Conservation (phyloP, 768 basidiomycete species). For the Coprinopsis sp. region DNA sequence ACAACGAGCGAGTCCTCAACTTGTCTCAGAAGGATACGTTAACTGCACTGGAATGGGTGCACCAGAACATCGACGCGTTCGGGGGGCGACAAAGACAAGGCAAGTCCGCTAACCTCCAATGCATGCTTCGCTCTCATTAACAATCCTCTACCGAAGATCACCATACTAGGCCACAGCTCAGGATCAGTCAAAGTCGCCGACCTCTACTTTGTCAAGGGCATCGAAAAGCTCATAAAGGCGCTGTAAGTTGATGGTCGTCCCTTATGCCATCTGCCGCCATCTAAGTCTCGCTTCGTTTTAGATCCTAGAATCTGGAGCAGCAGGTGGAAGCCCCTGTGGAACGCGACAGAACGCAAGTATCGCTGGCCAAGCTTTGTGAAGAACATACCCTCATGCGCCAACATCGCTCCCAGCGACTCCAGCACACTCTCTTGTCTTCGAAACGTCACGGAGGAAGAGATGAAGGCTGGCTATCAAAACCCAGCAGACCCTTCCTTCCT, state of each 20-base stretch:
- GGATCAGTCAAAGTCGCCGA: slow-evolving; percentile 46
- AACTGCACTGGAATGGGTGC: slow-evolving; percentile 50
- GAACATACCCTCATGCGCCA: slow-evolving; percentile 30
- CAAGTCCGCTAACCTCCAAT: background rate
- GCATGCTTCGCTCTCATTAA: no score
- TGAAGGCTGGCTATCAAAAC: slow-evolving; percentile 8
- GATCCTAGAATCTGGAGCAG: slow-evolving; percentile 43
- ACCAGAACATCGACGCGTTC: slow-evolving; percentile 53
- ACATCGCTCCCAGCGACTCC: slow-evolving; percentile 16
- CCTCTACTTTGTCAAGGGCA: slow-evolving; percentile 30
- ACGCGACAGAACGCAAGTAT: slow-evolving; percentile 25
- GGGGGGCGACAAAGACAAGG: slow-evolving; percentile 46
- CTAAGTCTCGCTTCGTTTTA: slow-evolving; percentile 3
- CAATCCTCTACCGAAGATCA: slow-evolving; percentile 30
- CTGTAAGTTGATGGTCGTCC: slow-evolving; percentile 10
- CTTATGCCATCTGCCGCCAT: background rate
- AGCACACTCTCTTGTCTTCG: slow-evolving; percentile 33
- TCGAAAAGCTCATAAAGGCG: slow-evolving; percentile 31
- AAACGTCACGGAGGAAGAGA: slow-evolving; percentile 20
- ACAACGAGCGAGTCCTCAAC: slow-evolving; percentile 33
- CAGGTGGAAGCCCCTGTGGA: slow-evolving; percentile 30
- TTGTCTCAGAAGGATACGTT: slow-evolving; percentile 43
- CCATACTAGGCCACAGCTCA: slow-evolving; percentile 51
- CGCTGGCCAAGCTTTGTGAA: slow-evolving; percentile 37
- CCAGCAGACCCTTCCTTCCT: slow-evolving; percentile 10